phyloP scores from a whole-genome alignment of 2,329 filamentous ascomycete genomes.

The Aureobasidium sp. region DNA sequence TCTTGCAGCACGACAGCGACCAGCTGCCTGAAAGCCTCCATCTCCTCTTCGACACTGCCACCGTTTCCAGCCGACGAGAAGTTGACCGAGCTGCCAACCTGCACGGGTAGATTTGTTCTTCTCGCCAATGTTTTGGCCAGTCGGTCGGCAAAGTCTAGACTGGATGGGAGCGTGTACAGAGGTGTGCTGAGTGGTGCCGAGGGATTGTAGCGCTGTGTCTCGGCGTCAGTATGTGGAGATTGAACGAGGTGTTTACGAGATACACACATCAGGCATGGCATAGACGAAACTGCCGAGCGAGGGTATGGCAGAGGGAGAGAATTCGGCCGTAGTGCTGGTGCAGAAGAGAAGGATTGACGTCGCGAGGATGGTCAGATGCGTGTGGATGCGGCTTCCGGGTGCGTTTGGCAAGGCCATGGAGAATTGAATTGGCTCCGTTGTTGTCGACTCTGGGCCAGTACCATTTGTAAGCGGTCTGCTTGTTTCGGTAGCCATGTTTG shows the following conservation, averaged over 20 bases:
- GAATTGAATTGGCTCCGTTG: conserved; percentile 43
- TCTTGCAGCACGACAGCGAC: conserved; percentile 60
- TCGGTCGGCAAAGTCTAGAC: conserved; percentile 78
- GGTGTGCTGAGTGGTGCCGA: conserved; percentile 67
- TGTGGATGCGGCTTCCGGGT: conserved; percentile 50
- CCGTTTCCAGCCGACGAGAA: conserved; percentile 67
- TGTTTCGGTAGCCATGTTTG: conserved; percentile 10
- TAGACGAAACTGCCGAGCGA: conserved; percentile 86
- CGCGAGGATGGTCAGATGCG: conserved; percentile 50
- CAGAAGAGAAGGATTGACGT: conserved; percentile 52
- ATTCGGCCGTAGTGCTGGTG: conserved; percentile 42
- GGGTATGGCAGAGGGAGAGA: conserved; percentile 34
- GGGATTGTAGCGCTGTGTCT: conserved; percentile 33
- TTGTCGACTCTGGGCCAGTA: conserved; percentile 7
- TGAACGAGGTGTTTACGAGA: background rate
- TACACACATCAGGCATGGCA: conserved; percentile 75
- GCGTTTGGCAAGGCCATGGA: conserved; percentile 52
- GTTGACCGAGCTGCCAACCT: conserved; percentile 82
- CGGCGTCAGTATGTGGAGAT: conserved; percentile 5
- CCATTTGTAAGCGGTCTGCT: conserved; percentile 23
- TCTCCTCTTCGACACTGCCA: conserved; percentile 84
- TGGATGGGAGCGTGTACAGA: conserved; percentile 67
- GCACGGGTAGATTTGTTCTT: conserved; percentile 66
- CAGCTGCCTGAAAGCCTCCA: conserved; percentile 74
- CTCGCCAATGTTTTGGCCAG: conserved; percentile 77